phyloP scores from a whole-genome alignment of 441 rosid species.

The Corymbia citriodora region DNA sequence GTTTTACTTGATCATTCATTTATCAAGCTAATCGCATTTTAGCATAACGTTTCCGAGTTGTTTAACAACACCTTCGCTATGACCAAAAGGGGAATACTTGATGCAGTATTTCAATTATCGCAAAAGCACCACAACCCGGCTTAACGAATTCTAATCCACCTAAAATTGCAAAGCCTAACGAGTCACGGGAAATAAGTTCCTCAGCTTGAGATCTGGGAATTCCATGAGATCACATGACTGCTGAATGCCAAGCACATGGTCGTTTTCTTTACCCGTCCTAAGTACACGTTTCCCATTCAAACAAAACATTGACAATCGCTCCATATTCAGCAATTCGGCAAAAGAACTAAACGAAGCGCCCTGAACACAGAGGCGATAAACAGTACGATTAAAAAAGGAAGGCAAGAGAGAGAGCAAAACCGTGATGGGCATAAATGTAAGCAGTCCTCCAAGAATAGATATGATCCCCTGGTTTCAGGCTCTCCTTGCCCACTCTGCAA shows the following conservation, averaged over 20 bases:
- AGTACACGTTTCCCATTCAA: not conserved
- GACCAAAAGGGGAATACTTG: not conserved
- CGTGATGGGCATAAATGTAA: slow-evolving; percentile 67
- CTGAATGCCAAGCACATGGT: not conserved
- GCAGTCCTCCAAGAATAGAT: slow-evolving; percentile 71
- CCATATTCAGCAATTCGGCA: not conserved
- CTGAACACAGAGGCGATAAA: not conserved
- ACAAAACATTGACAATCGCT: not conserved
- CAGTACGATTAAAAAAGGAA: not conserved
- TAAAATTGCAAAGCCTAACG: not conserved
- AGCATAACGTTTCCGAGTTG: not conserved
- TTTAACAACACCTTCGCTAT: not conserved
- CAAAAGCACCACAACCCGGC: not conserved
- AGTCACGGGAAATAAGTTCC: not conserved
- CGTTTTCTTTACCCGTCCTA: not conserved
- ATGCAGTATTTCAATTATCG: not conserved
- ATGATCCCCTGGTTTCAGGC: slow-evolving; percentile 66
- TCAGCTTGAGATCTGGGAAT: not conserved
- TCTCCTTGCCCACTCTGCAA: slow-evolving; percentile 37
- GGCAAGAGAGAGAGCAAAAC: slow-evolving; percentile 12
- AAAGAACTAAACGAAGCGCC: not conserved
- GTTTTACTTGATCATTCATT: not conserved
- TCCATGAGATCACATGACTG: not conserved
- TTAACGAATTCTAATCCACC: not conserved
- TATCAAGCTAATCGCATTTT: not conserved